phyloP scores from a whole-genome alignment of 345 rosid species.

The Acer saccharum region DNA sequence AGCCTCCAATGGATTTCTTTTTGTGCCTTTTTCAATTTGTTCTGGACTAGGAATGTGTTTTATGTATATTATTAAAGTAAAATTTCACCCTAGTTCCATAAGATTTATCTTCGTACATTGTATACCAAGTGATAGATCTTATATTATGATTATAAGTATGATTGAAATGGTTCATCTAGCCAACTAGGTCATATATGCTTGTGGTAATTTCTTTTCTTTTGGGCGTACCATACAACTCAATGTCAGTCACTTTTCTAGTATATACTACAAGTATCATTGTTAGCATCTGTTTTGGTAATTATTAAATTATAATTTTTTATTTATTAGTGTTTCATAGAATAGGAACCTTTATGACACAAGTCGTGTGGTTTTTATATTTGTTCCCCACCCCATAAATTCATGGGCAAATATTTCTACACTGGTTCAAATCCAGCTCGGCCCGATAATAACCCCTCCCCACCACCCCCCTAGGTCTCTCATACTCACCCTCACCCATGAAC shows the following conservation, averaged over 20 bases:
- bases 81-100: background rate
- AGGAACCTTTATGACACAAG: background rate
- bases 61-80: no score
- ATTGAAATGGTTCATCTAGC: background rate
- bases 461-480: no score
- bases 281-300: no score
- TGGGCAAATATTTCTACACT: no score
- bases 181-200: background rate
- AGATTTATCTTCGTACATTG: background rate
- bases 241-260: background rate
- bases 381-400: background rate
- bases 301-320: background rate
- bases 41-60: no score
- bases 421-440: no score
- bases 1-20: no score
- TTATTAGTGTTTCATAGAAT: background rate
- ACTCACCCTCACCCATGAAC: no score
- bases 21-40: no score
- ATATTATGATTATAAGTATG: background rate
- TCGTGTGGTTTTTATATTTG: background rate
- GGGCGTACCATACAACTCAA: background rate
- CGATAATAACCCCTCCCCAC: no score
- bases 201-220: background rate
- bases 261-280: background rate
- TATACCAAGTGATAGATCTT: background rate